phyloP scores from a whole-genome alignment of 805 yeast genomes.

The Myxozyma lipomycoides region DNA sequence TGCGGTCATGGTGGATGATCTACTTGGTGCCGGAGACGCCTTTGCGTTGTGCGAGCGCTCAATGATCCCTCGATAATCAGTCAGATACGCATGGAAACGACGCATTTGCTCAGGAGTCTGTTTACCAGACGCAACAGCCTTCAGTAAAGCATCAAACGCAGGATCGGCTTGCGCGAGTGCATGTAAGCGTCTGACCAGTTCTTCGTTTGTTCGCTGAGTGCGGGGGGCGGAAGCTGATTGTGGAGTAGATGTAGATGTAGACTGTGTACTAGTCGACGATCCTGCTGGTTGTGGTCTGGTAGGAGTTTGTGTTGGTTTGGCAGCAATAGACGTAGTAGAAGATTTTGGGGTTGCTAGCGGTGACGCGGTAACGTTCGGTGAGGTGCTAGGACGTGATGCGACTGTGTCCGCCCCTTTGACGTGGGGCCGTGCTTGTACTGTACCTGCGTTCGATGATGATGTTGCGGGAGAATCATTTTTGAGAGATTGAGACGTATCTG shows the following conservation, averaged over 20 bases:
- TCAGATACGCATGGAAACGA: conserved; percentile 76
- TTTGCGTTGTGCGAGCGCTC: conserved; percentile 31
- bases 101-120: conserved; percentile 70
- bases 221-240: conserved; percentile 2
- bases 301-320: conserved; percentile 1
- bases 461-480: too few species aligned
- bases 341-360: neutral
- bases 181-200: conserved; percentile 78
- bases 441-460: too few species aligned
- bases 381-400: neutral
- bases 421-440: too few species aligned
- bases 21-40: conserved; percentile 8
- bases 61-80: conserved; percentile 26
- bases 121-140: conserved; percentile 75
- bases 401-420: too few species aligned
- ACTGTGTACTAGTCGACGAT: neutral
- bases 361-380: neutral
- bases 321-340: neutral
- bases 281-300: neutral
- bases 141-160: conserved; percentile 68
- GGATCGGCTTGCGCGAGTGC: conserved; percentile 73
- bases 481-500: too few species aligned
- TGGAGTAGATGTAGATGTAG: neutral
- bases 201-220: conserved; percentile 11
- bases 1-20: conserved; percentile 2